Percentiles rank a stretch among this genome's conserved stretches.
These are phyloP conservation scores for Penicillium odoratum DNA, from an alignment of 495 filamentous ascomycete genomes.

Conservation along the genomic window DNA sequence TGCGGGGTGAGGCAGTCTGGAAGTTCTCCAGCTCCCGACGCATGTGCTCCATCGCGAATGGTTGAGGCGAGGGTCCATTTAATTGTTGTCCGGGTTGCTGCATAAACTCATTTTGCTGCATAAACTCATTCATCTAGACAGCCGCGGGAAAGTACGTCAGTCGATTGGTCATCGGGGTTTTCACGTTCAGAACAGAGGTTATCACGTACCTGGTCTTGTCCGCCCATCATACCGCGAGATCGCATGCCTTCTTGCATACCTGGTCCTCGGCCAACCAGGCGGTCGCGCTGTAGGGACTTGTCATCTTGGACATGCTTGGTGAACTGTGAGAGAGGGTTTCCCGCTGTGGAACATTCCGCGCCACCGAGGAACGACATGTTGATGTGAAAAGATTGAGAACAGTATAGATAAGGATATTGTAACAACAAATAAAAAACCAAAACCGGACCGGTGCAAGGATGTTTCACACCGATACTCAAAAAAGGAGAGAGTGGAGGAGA, in stretches of 20 bases:
- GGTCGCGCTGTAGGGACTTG: conserved; percentile 88
- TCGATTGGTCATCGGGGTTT: conserved; percentile 3
- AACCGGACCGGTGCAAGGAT: not conserved
- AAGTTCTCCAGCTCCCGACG: conserved; percentile 63
- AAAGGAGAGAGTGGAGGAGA: conserved; percentile 8
- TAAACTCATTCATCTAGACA: conserved; percentile 87
- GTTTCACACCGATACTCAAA: conserved; percentile 3
- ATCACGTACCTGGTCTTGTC: conserved; percentile 57
- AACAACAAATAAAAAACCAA: not conserved
- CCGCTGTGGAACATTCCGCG: conserved; percentile 94
- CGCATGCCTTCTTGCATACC: conserved; percentile 65
- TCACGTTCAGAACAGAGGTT: conserved; percentile 5
- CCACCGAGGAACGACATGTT: conserved; percentile 91
- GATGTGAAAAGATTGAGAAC: conserved; percentile 2
- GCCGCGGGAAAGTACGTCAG: not conserved
- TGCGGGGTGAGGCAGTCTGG: conserved; percentile 55
- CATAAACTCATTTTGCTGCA: conserved; percentile 87
- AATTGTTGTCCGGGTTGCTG: conserved; percentile 64
- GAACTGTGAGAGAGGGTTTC: conserved; percentile 95
- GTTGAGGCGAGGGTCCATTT: conserved; percentile 50
- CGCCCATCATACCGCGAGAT: conserved; percentile 57
- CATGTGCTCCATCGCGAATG: conserved; percentile 72
- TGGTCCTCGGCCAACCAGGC: conserved; percentile 71
- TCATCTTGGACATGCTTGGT: conserved; percentile 93
- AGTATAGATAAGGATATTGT: conserved; percentile 4